Conservation (phyloP, 257 asterid species). For the Forsythia suspensa region DNA sequence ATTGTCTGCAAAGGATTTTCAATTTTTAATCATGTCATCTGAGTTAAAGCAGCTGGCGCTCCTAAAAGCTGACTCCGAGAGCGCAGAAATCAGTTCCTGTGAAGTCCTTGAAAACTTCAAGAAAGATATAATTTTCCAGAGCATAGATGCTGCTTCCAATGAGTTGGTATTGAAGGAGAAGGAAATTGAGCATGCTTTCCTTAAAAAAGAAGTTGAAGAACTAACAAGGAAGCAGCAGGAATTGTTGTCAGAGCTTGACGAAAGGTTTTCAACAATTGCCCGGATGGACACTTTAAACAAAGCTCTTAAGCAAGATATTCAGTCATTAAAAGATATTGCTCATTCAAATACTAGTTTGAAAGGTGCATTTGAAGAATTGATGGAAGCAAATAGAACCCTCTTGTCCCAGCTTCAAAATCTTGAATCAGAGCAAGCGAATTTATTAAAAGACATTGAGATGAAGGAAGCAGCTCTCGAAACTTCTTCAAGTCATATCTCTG, state of each 20-base stretch:
- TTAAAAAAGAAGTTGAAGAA: constrained; percentile 25
- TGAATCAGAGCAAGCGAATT: constrained; percentile 36
- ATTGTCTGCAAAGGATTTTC: constrained; percentile 58
- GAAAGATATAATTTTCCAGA: constrained; percentile 46
- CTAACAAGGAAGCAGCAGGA: constrained; percentile 30
- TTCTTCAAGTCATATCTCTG: constrained; percentile 46
- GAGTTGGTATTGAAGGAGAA: constrained; percentile 56
- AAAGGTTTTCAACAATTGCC: constrained; percentile 23
- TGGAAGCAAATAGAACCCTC: constrained; percentile 34
- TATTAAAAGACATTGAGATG: constrained; percentile 50
- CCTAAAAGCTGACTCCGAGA: constrained; percentile 43
- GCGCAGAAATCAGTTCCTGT: constrained; percentile 24
- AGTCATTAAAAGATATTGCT: constrained; percentile 35
- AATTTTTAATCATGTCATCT: constrained; percentile 47
- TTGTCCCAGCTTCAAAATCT: constrained; percentile 42
- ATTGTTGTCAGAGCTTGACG: constrained; percentile 32
- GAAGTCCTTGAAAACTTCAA: constrained; percentile 57
- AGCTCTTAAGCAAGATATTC: constrained; percentile 36
- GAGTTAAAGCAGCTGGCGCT: constrained; percentile 55
- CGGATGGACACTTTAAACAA: constrained; percentile 28
- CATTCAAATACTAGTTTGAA: constrained; percentile 28
- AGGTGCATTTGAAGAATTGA: constrained; percentile 29
- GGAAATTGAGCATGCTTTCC: constrained; percentile 39
- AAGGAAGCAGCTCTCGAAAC: constrained; percentile 60
- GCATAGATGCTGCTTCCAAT: constrained; percentile 53